These are phyloP conservation scores for Monosporozyma siamensis DNA, from an alignment of 805 yeast genomes.

Conservation along the genomic window DNA sequence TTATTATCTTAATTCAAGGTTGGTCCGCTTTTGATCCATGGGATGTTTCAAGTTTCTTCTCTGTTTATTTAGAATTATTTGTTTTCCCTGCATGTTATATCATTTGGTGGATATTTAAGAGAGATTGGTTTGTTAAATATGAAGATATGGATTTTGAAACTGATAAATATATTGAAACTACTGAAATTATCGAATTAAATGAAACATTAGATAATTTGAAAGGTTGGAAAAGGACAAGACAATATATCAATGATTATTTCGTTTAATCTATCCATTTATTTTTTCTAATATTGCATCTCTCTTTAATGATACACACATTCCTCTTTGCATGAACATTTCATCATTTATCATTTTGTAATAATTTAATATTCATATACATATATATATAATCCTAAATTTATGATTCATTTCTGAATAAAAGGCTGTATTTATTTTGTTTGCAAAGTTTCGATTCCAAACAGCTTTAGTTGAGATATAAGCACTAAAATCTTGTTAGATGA, in stretches of 20 bases:
- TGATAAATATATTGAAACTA: conserved; percentile 41
- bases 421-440: too few species aligned
- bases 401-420: too few species aligned
- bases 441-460: too few species aligned
- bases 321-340: too few species aligned
- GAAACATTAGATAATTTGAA: conserved; percentile 33
- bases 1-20: conserved; percentile 45
- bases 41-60: conserved; percentile 35
- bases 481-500: too few species aligned
- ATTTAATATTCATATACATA: too few species aligned
- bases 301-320: too few species aligned
- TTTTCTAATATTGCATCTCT: too few species aligned
- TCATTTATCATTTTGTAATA: too few species aligned
- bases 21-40: conserved; percentile 44
- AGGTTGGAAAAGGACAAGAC: conserved; percentile 37
- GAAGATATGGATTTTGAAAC: conserved; percentile 47
- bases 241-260: conserved; percentile 17
- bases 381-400: too few species aligned
- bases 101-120: conserved; percentile 35
- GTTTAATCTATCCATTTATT: too few species aligned
- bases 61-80: conserved; percentile 37
- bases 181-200: conserved; percentile 37
- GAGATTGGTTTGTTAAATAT: conserved; percentile 34
- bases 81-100: conserved; percentile 39
- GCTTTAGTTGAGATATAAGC: too few species aligned